Conservation (phyloP, 768 basidiomycete genomes). For the Leccinum variicolor region DNA sequence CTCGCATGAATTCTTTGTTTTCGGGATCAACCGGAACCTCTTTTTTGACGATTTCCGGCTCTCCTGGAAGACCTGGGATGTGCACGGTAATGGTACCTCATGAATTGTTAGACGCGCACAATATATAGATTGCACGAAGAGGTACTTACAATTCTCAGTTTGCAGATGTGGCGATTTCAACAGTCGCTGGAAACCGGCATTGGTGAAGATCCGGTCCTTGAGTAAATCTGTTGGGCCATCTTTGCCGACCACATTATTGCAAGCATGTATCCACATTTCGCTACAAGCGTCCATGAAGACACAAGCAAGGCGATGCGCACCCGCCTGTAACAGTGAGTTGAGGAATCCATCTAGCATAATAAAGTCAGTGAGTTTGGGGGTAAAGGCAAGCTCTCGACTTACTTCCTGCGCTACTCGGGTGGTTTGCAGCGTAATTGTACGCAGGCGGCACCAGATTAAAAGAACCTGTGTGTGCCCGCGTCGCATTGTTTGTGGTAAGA, state of each 20-base stretch:
- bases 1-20: neutral
- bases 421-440: too few species aligned
- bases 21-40: neutral
- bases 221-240: neutral
- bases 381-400: too few species aligned
- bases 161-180: neutral
- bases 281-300: neutral
- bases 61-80: neutral
- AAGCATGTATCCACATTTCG: neutral
- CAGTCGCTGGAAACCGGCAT: neutral
- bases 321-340: neutral
- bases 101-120: neutral
- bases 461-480: too few species aligned
- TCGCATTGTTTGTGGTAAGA: too few species aligned
- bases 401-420: too few species aligned
- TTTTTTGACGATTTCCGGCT: neutral
- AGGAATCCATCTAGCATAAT: neutral
- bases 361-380: neutral
- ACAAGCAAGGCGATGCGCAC: neutral
- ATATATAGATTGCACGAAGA: neutral
- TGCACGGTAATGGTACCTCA: neutral
- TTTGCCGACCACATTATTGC: neutral
- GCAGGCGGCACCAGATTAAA: too few species aligned
- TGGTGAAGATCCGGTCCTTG: neutral
- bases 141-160: neutral